Evolutionary conservation across 352 stramenopile genomes (phyloP), one percentile per base, ranked within the genome.

Genomic region (Globisporangium parvum): DNA sequence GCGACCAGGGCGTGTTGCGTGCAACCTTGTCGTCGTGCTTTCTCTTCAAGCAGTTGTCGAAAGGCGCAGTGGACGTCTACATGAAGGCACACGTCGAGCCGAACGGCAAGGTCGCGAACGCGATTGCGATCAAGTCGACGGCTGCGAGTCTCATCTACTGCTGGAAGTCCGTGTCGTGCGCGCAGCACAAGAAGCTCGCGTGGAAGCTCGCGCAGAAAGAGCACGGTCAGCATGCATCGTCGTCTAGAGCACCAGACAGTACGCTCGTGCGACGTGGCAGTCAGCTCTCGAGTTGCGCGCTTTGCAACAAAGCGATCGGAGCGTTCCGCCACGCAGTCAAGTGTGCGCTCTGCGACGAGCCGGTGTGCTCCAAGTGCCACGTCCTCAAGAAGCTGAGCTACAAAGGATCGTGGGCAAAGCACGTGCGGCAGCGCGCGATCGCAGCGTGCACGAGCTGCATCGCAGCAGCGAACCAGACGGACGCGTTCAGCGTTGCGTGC

Each of bases 11-110:
- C 51, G 63, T 78, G 26, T 49, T 79, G 6, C 72, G 70, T 21
- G 69, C 50, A 18, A 59, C 66, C 11, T 52, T 76, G 6, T 77
- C 69, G 40, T 71, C 59, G 23, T 81, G 72, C 48, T 64, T 69
- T 18, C 46, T 81, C 46, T 81, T 69, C 58, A 63, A 63, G 17
- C 56, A 78, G 47, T 44, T 69, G 1, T 60, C 65, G 5, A 51
- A 62, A 14, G 45, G 52, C 10, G 59, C 51, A 6, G 64, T 75
- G 11, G 64, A 72, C 5, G 52, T 75, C 18, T 71, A 63, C 55
- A 71, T 68, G 46, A 62, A 62, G 24, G 41, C 60, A 15, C 49
- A 65, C 44, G 51, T 66, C 14, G 57, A 73, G 10, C 58, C 65
- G 8, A 62, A 60, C 6, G 68, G 68, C 5, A 47, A 47, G 1